Evolutionary conservation across 1,139 yeast genomes (phyloP), one percentile per base, ranked within the genome.

Genomic region (Saccharomyces hybrid): DNA sequence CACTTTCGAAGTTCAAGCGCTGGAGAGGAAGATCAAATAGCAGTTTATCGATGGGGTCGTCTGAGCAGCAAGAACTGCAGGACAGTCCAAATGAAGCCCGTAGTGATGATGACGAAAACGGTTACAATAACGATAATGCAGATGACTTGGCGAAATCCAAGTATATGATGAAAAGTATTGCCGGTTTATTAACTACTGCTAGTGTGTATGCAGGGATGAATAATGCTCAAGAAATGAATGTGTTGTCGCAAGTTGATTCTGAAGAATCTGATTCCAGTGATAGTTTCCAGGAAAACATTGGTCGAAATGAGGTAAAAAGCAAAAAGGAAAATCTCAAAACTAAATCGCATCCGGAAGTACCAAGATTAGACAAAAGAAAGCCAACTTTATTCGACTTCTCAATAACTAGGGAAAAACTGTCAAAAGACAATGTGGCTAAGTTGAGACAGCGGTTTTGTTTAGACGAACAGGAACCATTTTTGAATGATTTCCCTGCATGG

Each of bases 401-500:
- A 0, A 68, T 74, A 27, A 71, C 65, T 25, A 59, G 63, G 63
- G 48, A 16, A 23, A 9, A 47, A n/a, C n/a, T 38, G 20, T 20
- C 44, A 20, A 38, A 38, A 20, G 44, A 38, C 44, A 38, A 20
- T 20, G 13, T 38, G 20, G 11, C 25, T 20, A 73, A 73, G 54
- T 57, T 77, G 46, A 64, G 64, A 29, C 58, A 63, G 2, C 68
- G 70, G 1, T 77, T 77, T 54, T 67, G 66, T 4, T 65, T 84
- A 25, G 69, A 71, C 16, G 78, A 76, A 32, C 76, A 76, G 48
- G 90, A 84, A 58, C 67, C 69, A 28, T 77, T 84, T 57, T 65
- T 77, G 46, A 78, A 78, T 13, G 83, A 84, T 59, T 86, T 77
- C 63, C 79, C 85, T 5, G 82, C 90, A 34, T 91, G 96, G 96